phyloP scores from a whole-genome alignment of 1,284 basidiomycete genomes.

The Fomitopsis pinicola region DNA sequence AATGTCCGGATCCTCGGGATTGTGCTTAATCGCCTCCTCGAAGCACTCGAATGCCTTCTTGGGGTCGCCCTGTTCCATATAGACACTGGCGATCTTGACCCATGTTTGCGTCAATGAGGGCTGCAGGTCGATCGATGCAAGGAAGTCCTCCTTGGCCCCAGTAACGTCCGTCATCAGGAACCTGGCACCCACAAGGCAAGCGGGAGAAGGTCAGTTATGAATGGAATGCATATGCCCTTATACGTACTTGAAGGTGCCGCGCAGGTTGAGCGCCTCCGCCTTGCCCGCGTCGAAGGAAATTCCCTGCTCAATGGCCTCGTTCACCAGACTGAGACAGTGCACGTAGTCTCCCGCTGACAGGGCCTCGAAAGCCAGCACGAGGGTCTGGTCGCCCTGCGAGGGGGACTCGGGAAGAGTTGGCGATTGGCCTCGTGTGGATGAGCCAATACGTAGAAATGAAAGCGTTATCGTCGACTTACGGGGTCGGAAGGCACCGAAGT shows the following conservation, averaged over 20 bases:
- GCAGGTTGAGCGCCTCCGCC: slow-evolving; percentile 89
- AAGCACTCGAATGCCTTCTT: slow-evolving; percentile 87
- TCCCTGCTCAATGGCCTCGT: slow-evolving; percentile 87
- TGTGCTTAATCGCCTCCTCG: slow-evolving; percentile 82
- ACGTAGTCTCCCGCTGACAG: slow-evolving; percentile 84
- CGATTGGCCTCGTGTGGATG: slow-evolving; percentile 46
- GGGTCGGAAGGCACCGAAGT: slow-evolving; percentile 94
- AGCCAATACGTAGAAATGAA: slow-evolving; percentile 5
- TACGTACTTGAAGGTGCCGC: slow-evolving; percentile 89
- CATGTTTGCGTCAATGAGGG: slow-evolving; percentile 85
- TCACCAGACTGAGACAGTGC: slow-evolving; percentile 67
- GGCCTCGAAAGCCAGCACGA: slow-evolving; percentile 80
- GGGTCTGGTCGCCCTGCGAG: slow-evolving; percentile 79
- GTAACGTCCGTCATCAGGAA: slow-evolving; percentile 87
- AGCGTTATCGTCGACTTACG: slow-evolving; percentile 41
- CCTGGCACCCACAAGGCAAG: slow-evolving; percentile 30
- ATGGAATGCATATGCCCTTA: not conserved
- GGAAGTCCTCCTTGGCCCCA: slow-evolving; percentile 85
- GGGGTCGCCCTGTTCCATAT: slow-evolving; percentile 92
- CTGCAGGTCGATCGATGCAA: slow-evolving; percentile 70
- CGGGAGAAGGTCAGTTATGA: not conserved
- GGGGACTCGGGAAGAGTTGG: slow-evolving; percentile 77
- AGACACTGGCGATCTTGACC: slow-evolving; percentile 96
- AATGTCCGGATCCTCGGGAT: slow-evolving; percentile 89
- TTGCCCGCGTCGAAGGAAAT: slow-evolving; percentile 75